These are phyloP conservation scores for Dalbergia oliveri DNA, from an alignment of 306 rosid species.

Conservation along the genomic window DNA sequence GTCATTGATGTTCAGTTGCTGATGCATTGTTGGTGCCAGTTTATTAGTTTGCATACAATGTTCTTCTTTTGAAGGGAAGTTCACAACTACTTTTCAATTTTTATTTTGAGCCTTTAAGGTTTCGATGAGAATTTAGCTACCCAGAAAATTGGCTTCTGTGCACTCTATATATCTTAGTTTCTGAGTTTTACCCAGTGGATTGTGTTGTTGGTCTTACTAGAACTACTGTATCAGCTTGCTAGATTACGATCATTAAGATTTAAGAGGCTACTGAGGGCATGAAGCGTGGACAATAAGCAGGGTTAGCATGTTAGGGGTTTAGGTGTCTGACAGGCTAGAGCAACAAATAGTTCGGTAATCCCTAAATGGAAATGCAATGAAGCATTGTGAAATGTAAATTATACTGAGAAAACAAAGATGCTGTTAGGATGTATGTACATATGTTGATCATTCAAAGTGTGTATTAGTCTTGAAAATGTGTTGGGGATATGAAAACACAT, in stretches of 20 bases:
- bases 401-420: neutral
- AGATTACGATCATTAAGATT: neutral
- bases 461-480: constrained; percentile 28
- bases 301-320: constrained; percentile 36
- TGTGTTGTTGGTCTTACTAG: neutral
- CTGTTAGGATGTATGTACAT: constrained; percentile 13
- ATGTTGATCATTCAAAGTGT: neutral
- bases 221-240: neutral
- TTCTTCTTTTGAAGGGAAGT: neutral
- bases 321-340: constrained; percentile 21
- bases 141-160: constrained; percentile 3
- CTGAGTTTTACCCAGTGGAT: constrained; percentile 18
- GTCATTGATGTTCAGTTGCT: constrained; percentile 41
- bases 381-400: neutral
- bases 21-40: constrained; percentile 1
- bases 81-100: constrained; percentile 1
- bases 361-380: neutral
- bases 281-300: neutral
- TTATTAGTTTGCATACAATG: constrained; percentile 10
- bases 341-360: neutral
- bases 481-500: neutral
- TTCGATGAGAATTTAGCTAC: constrained; percentile 27
- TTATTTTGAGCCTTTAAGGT: constrained; percentile 3
- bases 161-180: constrained; percentile 18
- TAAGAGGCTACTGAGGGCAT: constrained; percentile 17